Percentiles rank a stretch among this genome's conserved stretches.
Evolutionary conservation across 352 stramenopile genomes (phyloP).

Genomic region (Pythium insidiosum): DNA sequence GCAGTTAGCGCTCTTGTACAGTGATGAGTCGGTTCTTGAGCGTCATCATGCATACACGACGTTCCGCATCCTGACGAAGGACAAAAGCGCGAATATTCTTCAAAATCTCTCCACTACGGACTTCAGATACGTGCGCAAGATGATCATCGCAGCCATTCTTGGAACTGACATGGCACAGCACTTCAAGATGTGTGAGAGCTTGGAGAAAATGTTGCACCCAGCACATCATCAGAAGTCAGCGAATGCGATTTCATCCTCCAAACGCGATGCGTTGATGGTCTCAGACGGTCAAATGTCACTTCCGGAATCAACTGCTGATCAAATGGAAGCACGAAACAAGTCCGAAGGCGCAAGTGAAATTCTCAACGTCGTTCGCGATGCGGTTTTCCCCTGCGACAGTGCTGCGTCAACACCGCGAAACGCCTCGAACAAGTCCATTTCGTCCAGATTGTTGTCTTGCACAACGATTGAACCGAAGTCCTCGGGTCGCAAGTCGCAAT

Average conservation of each 20-base stretch:
- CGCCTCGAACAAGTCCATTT: conserved; percentile 2
- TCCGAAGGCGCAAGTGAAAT: conserved; percentile 18
- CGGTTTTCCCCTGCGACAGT: conserved; percentile 45
- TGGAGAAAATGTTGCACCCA: conserved; percentile 66
- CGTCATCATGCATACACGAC: conserved; percentile 84
- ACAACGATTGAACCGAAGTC: conserved; percentile 1
- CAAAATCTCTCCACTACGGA: conserved; percentile 60
- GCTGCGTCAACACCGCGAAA: conserved; percentile 26
- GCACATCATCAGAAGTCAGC: conserved; percentile 39
- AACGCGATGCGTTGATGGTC: no score
- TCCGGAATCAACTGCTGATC: no score
- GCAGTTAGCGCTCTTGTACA: conserved; percentile 80
- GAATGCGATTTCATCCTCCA: no score
- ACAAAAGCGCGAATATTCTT: conserved; percentile 83
- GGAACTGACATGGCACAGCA: conserved; percentile 89
- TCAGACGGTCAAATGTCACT: no score
- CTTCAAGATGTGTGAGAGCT: conserved; percentile 76
- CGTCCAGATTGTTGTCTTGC: conserved; percentile 12
- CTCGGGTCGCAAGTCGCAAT: no score
- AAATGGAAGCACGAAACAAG: background rate
- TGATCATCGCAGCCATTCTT: conserved; percentile 84
- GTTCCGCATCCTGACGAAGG: conserved; percentile 79
- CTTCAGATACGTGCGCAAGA: conserved; percentile 78
- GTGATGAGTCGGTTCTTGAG: conserved; percentile 86
- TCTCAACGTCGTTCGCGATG: conserved; percentile 46